Evolutionary conservation across 108 stramenopile species (phyloP), one percentile per base, ranked within the genome.

Genomic region (Skeletonema tropicum): DNA sequence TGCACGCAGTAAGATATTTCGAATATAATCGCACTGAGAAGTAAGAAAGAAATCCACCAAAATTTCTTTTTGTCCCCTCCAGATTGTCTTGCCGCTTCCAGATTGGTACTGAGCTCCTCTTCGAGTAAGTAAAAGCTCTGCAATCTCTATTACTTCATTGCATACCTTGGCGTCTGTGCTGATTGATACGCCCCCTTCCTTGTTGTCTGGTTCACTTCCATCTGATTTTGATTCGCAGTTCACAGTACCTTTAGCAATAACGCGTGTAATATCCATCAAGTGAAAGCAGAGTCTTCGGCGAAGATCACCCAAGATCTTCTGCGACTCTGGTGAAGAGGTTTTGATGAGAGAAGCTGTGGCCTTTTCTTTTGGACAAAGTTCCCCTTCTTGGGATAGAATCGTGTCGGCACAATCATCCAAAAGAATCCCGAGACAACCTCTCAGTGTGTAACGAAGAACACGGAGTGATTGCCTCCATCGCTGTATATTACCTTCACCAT

Each of bases 41-140:
- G 78, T 70, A 49, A 94, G 71, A 1, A 87, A 77, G 72, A 80
- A 91, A 68, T 95, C 92, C 15, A 79, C 82, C 11, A 88, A 73
- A 15, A 92, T 58, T 57, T 92, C 90, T 57, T 93, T 95, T 45
- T 93, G 94, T 23, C 90, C 88, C 70, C 88, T 89, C 91, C 91
- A 95, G 10, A 93, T 86, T 0, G 87, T 87, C 59, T 85, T 89
- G 13, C 71, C 83, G 60, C 82, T 90, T 57, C 82, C 86, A 3
- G 86, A 85, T 36, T 89, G 80, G 52, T 87, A 87, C 14, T 82
- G 63, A 2, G 90, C 89, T 13, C 94, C 92, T 21, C 94, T 73
- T 60, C 91, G 77, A 21, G 89, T 85, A 0, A 93, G 67, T 7
- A 95, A 58, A 13, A 95, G 78, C 52, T 90, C 77, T 21, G 92